These are phyloP conservation scores for Colletotrichum cordylinicola DNA, from an alignment of 2,329 filamentous ascomycete species.

Conservation along the genomic window DNA sequence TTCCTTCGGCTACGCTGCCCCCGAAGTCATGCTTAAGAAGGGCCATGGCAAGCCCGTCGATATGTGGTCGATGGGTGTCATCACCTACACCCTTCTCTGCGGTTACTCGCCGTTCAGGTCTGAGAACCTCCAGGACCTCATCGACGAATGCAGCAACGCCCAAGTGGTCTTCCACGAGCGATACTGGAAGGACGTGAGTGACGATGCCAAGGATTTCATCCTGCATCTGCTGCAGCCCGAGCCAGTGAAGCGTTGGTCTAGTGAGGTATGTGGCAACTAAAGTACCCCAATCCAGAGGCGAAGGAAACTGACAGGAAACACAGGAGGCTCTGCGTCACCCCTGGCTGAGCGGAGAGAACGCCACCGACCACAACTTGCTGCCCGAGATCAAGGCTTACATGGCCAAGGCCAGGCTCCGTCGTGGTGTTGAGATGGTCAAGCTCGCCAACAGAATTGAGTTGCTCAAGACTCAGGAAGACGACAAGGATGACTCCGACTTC, in stretches of 20 bases:
- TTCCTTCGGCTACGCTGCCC: slow-evolving; percentile 96
- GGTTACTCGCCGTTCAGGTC: slow-evolving; percentile 98
- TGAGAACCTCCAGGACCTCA: slow-evolving; percentile 89
- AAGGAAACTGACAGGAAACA: neutral
- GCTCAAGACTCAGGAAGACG: slow-evolving; percentile 92
- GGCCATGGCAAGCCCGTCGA: slow-evolving; percentile 98
- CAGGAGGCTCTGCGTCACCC: slow-evolving; percentile 80
- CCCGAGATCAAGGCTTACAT: slow-evolving; percentile 96
- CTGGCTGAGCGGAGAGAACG: slow-evolving; percentile 91
- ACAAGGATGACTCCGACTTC: slow-evolving; percentile 76
- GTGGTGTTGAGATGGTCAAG: slow-evolving; percentile 95
- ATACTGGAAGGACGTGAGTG: slow-evolving; percentile 97
- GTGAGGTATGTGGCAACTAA: slow-evolving; percentile 62
- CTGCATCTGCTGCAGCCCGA: slow-evolving; percentile 78
- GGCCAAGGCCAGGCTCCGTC: slow-evolving; percentile 86
- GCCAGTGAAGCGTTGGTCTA: slow-evolving; percentile 78
- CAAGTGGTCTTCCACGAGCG: slow-evolving; percentile 94
- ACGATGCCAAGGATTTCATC: slow-evolving; percentile 96
- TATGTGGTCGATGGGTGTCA: slow-evolving; percentile 99
- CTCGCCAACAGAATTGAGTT: slow-evolving; percentile 94
- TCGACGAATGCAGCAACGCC: slow-evolving; percentile 88
- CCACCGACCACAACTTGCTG: slow-evolving; percentile 94
- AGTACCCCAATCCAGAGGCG: neutral
- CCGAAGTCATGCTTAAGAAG: slow-evolving; percentile 97
- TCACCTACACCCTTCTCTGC: slow-evolving; percentile 97